These are phyloP conservation scores for Amauroascus niger DNA, from an alignment of 2,329 filamentous ascomycete genomes.

Conservation along the genomic window DNA sequence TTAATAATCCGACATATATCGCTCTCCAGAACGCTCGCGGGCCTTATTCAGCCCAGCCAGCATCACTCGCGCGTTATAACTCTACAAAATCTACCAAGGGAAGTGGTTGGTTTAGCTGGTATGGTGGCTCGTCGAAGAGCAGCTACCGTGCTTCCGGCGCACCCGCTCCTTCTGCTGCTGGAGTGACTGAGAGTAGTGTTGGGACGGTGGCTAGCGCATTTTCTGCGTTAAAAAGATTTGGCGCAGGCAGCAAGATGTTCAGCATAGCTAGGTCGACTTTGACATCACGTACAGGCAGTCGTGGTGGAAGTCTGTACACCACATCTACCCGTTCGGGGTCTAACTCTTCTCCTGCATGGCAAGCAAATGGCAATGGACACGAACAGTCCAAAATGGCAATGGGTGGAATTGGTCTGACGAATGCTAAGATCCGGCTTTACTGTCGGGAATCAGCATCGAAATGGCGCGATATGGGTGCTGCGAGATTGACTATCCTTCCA, in stretches of 20 bases:
- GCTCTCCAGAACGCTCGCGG: slow-evolving; percentile 62
- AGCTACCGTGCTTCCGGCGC: slow-evolving; percentile 51
- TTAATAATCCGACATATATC: slow-evolving; percentile 88
- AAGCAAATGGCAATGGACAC: slow-evolving; percentile 44
- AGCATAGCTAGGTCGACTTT: slow-evolving; percentile 75
- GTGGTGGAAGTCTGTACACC: slow-evolving; percentile 52
- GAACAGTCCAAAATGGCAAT: slow-evolving; percentile 44
- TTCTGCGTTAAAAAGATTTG: slow-evolving; percentile 64
- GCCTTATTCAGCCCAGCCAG: slow-evolving; percentile 48
- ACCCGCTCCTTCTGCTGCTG: slow-evolving; percentile 45
- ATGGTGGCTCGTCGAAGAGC: slow-evolving; percentile 39
- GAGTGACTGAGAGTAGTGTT: slow-evolving; percentile 64
- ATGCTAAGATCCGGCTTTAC: slow-evolving; percentile 80
- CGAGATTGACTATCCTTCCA: slow-evolving; percentile 70
- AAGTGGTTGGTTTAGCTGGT: slow-evolving; percentile 40
- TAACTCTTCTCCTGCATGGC: slow-evolving; percentile 46
- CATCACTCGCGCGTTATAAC: slow-evolving; percentile 41
- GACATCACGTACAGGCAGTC: slow-evolving; percentile 45
- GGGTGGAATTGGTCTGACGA: slow-evolving; percentile 54
- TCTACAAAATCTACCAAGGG: slow-evolving; percentile 35
- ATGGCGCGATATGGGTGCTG: slow-evolving; percentile 87
- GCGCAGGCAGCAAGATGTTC: slow-evolving; percentile 62
- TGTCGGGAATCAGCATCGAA: slow-evolving; percentile 63
- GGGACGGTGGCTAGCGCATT: slow-evolving; percentile 72
- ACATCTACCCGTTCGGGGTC: slow-evolving; percentile 40